phyloP scores from a whole-genome alignment of 441 rosid genomes.

The Mallotus japonicus region DNA sequence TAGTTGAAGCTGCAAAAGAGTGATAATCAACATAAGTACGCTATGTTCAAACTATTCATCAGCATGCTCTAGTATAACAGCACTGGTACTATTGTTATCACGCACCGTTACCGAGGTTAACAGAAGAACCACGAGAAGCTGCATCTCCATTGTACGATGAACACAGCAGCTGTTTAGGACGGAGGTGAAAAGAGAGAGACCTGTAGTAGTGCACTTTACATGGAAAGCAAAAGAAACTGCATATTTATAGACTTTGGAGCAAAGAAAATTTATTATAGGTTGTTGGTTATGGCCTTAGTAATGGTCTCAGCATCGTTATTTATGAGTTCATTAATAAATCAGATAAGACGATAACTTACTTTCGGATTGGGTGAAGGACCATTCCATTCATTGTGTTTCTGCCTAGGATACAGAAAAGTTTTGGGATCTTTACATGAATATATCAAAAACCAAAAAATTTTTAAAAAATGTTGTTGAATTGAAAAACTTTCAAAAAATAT shows the following conservation, averaged over 20 bases:
- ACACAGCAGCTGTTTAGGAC: neutral
- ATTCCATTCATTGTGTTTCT: neutral
- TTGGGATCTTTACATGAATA: too few species aligned
- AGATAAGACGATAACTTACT: neutral
- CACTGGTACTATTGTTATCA: neutral
- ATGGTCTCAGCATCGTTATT: neutral
- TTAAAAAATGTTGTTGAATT: too few species aligned
- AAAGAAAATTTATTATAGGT: neutral
- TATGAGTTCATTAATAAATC: neutral
- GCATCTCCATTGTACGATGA: constrained; percentile 12
- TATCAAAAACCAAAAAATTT: too few species aligned
- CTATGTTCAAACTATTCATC: neutral
- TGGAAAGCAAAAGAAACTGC: neutral
- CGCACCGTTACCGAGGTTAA: constrained; percentile 13
- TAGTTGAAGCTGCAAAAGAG: constrained; percentile 13
- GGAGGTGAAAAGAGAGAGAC: neutral
- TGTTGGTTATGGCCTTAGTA: neutral
- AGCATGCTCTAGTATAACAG: neutral
- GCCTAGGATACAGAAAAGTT: neutral
- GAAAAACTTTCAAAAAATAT: too few species aligned
- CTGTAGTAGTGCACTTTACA: neutral
- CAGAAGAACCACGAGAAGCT: neutral
- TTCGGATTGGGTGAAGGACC: neutral
- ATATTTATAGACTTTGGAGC: neutral
- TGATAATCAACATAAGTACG: neutral